Evolutionary conservation across 2,329 filamentous ascomycete species (phyloP), one percentile per base, ranked within the genome.

Genomic region (Scedosporium apiospermum): DNA sequence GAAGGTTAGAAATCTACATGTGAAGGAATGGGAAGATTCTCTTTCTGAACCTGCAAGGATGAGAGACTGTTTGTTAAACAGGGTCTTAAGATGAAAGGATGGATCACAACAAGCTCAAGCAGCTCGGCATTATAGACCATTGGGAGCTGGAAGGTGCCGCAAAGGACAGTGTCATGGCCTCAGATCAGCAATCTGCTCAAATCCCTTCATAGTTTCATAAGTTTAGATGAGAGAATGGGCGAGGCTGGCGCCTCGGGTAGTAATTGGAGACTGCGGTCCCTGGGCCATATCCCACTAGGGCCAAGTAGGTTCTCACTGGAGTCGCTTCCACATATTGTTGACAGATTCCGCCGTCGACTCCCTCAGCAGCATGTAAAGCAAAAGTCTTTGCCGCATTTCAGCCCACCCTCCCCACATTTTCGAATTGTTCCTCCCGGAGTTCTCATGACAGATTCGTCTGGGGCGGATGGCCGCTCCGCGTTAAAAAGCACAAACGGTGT

Each of bases 11-110:
- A 90, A 70, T 91, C 88, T 69, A 82, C 83, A 64, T 81, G 80
- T 65, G 87, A 88, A 7, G 89, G 89, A 38, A 91, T 91, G 23
- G 89, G 88, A 91, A 66, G 88, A 90, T 69, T 88, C 90, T 68
- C 76, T 90, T 9, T 78, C 85, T n/a, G 90, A 90, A 69, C 89
- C 88, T 1, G 88, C 91, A 49, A 88, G 87, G 88, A 91, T 71
- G 83, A 78, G 67, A 91, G 30, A 38, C 10, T 89, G 86, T 78
- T 91, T 46, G 76, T 90, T 23, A 84, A 88, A 62, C 91, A 88
- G 88, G 83, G 79, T 4, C 34, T 12, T 12, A 14, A 9, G 34
- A 14, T 4, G 34, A 38, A 38, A 12, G 10, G 5, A 12, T 38
- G 34, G 9, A 38, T 3, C 34, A 38, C 10, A 12, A 38, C 6